Base-by-base conservation (phyloP, 2,329 filamentous ascomycete species). In the Exophiala sp. region DNA sequence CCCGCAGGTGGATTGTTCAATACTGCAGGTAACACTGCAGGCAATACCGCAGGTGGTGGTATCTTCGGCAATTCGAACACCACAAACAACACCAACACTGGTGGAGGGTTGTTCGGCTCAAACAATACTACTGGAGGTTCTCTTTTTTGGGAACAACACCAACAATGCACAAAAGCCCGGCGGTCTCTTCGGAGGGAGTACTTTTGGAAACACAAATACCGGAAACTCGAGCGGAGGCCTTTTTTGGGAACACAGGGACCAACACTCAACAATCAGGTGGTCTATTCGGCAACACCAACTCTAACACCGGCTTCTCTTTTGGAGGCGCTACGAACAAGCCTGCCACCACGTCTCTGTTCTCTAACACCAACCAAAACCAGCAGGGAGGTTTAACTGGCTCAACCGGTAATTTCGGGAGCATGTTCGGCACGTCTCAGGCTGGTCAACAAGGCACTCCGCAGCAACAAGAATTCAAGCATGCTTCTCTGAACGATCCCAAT, bases 401-500 rank as follows among this genome's bases (percentile, higher is more conserved):
- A 21, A 49, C 47, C 9, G 61, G 59, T 24, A 56, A 63, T 16
- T 66, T 62, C 51, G 71, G 68, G 46, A 65, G 75, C 59, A 57
- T 81, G 19, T 81, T 81, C 56, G 78, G 79, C n/a, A 66, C 64
- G 42, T 72, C 71, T 5, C 74, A 75, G 57, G 72, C 73, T 48
- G 75, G 74, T 52, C 73, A 78, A 53, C 76, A 76, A 42, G 71
- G 74, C 57, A 70, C 62, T 21, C 67, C 66, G 46, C 70, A 71
- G 41, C 77, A 77, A 13, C 81, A 86, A 62, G 68, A 74, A 41
- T 67, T 69, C 14, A 73, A 95, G 51, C 88, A 85, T 27, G 83
- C 89, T 3, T 93, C 88, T 53, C 79, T 94, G 48, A 82, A 82
- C 52, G 88, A 91, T 57, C 76, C 82, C n/a, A 88, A 86, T 45